Base-by-base conservation (phyloP, 2,329 filamentous ascomycete genomes). In the Bipolaris victoriae region DNA sequence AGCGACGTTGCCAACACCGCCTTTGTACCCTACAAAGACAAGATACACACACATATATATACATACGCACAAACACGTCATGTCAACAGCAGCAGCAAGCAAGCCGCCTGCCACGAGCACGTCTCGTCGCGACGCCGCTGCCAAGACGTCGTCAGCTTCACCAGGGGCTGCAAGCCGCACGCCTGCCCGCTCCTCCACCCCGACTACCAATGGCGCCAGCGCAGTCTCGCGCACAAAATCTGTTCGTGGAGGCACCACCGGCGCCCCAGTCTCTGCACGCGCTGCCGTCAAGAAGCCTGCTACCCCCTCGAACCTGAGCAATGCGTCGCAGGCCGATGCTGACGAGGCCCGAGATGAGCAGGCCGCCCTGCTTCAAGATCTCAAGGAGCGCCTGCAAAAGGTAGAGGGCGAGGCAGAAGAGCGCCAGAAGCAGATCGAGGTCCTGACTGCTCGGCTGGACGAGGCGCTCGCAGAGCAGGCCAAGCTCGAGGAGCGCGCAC, bases 401-500 rank as follows among this genome's bases (percentile, higher is more conserved):
- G 90, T 92, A 20, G 94, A 97, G 78, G 84, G 82, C 48, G 82
- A 86, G 37, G 90, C 90, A 0, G 91, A 95, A 66, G 88, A 92
- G 69, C 89, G 88, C 75, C 88, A 90, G 79, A 94, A 93, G 77
- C 92, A 97, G 79, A 81, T 88, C 52, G 90, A 95, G 57, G 88
- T 96, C 44, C 80, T 98, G 64, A 92, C 97, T 78, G 85, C 90
- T 64, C 88, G 91, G 67, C 84, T 98, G 7, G 92, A 98, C 72
- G 94, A 98, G 66, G 87, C 92, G 44, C 79, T 90, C 56, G 86
- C 86, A 65, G 92, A 97, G 75, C 93, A 97, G 70, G 86, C 86
- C 51, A 91, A 90, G 78, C 80, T 97, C 35, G 95, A 99, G 76
- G 94, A 98, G 75, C 88, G 87, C 62, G 83, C 90, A 44, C 93